These are phyloP conservation scores for Triticum monococcum DNA, from an alignment of 176 grass and related monocot genomes.

Conservation along the genomic window DNA sequence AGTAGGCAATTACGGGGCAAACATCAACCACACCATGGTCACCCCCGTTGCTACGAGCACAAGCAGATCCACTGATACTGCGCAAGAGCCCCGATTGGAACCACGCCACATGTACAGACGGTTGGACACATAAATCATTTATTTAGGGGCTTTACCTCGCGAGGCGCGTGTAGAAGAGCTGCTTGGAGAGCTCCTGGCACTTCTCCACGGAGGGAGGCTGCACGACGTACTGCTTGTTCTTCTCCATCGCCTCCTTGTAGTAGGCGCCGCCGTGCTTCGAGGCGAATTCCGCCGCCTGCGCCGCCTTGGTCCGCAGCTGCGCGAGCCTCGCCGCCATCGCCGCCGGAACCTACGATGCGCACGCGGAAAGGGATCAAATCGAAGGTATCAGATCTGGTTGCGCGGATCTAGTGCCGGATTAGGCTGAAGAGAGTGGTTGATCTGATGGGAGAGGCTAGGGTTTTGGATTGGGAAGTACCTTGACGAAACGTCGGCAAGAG, in stretches of 20 bases:
- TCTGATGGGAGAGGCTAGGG: not conserved
- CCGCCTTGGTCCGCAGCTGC: constrained; percentile 66
- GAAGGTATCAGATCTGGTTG: constrained; percentile 33
- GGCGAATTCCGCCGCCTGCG: constrained; percentile 57
- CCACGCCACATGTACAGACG: not conserved
- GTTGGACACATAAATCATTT: not conserved
- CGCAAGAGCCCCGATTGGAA: not conserved
- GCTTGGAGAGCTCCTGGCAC: constrained; percentile 88
- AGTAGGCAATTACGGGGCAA: not conserved
- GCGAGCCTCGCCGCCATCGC: constrained; percentile 77
- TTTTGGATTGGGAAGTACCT: constrained; percentile 20
- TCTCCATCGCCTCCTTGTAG: constrained; percentile 88
- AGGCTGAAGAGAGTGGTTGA: not conserved
- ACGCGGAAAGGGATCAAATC: not conserved
- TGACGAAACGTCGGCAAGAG: constrained; percentile 22
- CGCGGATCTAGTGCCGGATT: not conserved
- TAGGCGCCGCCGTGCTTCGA: constrained; percentile 54
- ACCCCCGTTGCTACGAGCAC: not conserved
- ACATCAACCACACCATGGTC: not conserved
- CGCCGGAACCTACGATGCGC: constrained; percentile 25
- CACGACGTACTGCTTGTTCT: constrained; percentile 82
- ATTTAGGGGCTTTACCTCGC: constrained; percentile 48
- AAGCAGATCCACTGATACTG: constrained; percentile 7
- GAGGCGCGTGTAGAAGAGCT: constrained; percentile 94
- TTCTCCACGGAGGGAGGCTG: constrained; percentile 81